Base-by-base conservation (phyloP, 805 yeast species). In the Hanseniaspora vineae region DNA sequence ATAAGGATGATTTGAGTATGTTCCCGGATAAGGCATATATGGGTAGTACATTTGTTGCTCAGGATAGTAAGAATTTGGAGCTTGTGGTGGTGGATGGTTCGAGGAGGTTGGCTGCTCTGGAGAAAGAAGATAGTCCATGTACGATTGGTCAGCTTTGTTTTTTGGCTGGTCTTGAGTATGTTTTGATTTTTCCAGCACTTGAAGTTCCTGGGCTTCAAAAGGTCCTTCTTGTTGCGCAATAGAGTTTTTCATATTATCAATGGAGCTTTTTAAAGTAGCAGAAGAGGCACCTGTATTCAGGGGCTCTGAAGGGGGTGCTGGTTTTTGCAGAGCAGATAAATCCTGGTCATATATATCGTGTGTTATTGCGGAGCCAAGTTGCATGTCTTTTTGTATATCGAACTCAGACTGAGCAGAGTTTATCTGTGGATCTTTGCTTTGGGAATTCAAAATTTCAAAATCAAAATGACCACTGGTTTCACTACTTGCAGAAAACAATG, bases 71-170 rank as follows among this genome's bases (percentile, higher is more conserved):
- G 39, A 13, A 15, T 32, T 35, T 13, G 11, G 39, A 6, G 31
- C 31, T n/a, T 15, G 15, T 35, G 13, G n/a, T 44, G 32, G 23
- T n/a, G 10, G 17, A 6, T 23, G 39, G 10, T 6, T 13, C 5
- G 18, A 20, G 11, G 19, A 42, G 20, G 19, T 48, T 51, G 17
- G n/a, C n/a, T 37, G 40, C 12, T 37, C 40, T 37, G 40, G 40
- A 37, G 40, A 37, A n/a, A 37, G 19, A 14, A 37, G 19, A 37
- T 37, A 37, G 19, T 37, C 40, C 40, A 37, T 37, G 40, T 37
- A 37, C 3, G 19, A n/a, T 11, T 14, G 17, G 17, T 14, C 19
- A n/a, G 3, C n/a, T 37, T 37, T n/a, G 4, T 37, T 17, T 37
- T n/a, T n/a, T 14, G 5, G 17, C 19, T 37, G 19, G 19, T 15